These are phyloP conservation scores for Pisolithus sp. DNA, from an alignment of 768 basidiomycete genomes.

Conservation along the genomic window DNA sequence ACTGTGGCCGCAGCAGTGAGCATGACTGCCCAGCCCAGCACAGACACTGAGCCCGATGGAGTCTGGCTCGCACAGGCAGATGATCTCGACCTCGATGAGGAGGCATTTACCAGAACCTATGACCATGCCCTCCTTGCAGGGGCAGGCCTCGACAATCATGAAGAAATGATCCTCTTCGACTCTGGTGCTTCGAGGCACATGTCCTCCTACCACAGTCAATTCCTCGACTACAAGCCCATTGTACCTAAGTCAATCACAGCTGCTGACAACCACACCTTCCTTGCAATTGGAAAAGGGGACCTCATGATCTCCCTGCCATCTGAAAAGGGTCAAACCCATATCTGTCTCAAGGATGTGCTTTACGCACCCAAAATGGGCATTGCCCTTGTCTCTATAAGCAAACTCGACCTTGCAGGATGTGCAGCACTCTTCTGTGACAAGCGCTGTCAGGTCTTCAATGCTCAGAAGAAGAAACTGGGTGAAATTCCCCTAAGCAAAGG, in stretches of 20 bases:
- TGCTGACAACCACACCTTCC: constrained; percentile 1
- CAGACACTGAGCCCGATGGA: too few relatives aligned
- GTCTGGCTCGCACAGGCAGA: too few relatives aligned
- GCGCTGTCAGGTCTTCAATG: too few relatives aligned
- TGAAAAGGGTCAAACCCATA: background rate
- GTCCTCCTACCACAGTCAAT: background rate
- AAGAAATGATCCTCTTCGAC: background rate
- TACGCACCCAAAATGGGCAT: constrained; percentile 16
- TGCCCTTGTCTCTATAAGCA: constrained; percentile 17
- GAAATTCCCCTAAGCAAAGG: too few relatives aligned
- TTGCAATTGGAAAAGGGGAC: constrained; percentile 12
- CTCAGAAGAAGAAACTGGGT: too few relatives aligned
- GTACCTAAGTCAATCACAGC: constrained; percentile 20
- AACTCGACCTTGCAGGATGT: background rate
- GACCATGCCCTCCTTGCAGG: background rate
- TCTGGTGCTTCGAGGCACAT: background rate
- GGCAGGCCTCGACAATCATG: background rate
- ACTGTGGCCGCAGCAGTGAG: too few relatives aligned
- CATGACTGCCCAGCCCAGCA: too few relatives aligned
- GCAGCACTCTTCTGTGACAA: constrained; percentile 5
- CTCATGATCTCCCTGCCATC: constrained; percentile 18
- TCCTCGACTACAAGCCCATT: constrained; percentile 2
- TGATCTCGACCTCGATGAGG: too few relatives aligned
- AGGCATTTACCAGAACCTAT: too few relatives aligned
- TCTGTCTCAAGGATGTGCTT: constrained; percentile 3